These are phyloP conservation scores for Mycogone perniciosa DNA, from an alignment of 2,329 filamentous ascomycete species.

Conservation along the genomic window DNA sequence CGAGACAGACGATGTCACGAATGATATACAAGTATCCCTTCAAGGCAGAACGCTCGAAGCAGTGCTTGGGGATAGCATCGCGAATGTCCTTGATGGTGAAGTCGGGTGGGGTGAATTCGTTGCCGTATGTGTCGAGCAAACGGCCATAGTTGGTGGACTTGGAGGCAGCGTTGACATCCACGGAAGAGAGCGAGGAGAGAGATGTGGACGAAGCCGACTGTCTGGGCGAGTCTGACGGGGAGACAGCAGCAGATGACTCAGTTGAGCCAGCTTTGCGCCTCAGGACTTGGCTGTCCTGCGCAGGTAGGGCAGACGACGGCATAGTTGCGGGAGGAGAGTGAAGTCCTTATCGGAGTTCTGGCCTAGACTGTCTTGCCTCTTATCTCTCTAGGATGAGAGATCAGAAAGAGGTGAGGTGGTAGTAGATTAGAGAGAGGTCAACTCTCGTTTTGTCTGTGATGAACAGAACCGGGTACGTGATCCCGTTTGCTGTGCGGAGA, in stretches of 20 bases:
- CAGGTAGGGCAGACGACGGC: slow-evolving; percentile 40
- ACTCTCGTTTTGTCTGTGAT: not conserved
- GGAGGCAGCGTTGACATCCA: slow-evolving; percentile 37
- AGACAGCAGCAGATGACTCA: slow-evolving; percentile 51
- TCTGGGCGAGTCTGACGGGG: slow-evolving; percentile 54
- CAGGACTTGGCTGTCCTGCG: slow-evolving; percentile 36
- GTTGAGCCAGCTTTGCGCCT: slow-evolving; percentile 45
- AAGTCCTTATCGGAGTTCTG: not conserved
- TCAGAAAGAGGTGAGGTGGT: too few relatives aligned
- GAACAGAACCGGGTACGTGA: not conserved
- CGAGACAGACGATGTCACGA: slow-evolving; percentile 69
- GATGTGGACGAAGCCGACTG: slow-evolving; percentile 77
- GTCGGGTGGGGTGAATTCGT: slow-evolving; percentile 87
- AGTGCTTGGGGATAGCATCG: slow-evolving; percentile 95
- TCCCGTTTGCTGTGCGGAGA: not conserved
- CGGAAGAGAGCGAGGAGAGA: slow-evolving; percentile 78
- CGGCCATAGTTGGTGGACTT: slow-evolving; percentile 47
- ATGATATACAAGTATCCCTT: slow-evolving; percentile 76
- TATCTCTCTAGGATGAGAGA: not conserved
- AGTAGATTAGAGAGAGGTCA: too few relatives aligned
- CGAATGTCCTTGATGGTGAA: slow-evolving; percentile 97
- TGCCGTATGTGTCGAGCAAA: slow-evolving; percentile 88
- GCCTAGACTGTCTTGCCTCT: not conserved
- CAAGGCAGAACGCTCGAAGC: slow-evolving; percentile 78
- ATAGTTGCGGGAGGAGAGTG: slow-evolving; percentile 26